A percentile compares a stretch with the other conserved stretches of the same genome.
phyloP scores from a whole-genome alignment of 2,329 filamentous ascomycete species.

The Pseudogymnoascus sp. region DNA sequence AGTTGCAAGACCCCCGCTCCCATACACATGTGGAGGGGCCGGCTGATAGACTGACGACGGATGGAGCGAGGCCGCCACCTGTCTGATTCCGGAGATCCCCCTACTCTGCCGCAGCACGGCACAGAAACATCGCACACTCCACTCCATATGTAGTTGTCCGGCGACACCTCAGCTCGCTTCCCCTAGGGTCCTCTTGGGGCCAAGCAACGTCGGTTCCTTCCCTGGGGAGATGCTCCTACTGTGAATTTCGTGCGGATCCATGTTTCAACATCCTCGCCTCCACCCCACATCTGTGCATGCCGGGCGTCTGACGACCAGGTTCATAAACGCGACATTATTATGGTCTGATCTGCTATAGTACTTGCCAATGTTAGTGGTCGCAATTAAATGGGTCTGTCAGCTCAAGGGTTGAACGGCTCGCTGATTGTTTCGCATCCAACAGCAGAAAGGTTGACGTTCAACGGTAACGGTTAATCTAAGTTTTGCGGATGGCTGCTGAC shows the following conservation, averaged over 20 bases:
- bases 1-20: neutral
- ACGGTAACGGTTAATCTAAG: constrained; percentile 1
- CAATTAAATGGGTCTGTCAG: constrained; percentile 4
- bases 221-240: neutral
- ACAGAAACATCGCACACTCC: neutral
- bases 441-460: neutral
- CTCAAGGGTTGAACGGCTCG: neutral
- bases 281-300: constrained; percentile 1
- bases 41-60: neutral
- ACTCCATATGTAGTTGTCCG: neutral
- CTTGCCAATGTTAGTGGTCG: neutral
- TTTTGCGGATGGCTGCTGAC: neutral
- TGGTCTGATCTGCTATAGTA: neutral
- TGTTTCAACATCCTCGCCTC: neutral
- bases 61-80: neutral
- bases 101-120: neutral
- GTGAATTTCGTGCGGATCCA: neutral
- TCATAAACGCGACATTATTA: constrained; percentile 4
- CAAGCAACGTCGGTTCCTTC: neutral
- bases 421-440: neutral
- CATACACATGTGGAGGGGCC: neutral
- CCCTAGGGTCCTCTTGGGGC: neutral
- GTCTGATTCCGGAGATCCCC: neutral
- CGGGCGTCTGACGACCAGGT: constrained; percentile 4
- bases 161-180: neutral